A percentile compares a stretch with the other conserved stretches of the same genome.
These are phyloP conservation scores for Yamadazyma oceani DNA, from an alignment of 1,139 yeast genomes.

Conservation along the genomic window DNA sequence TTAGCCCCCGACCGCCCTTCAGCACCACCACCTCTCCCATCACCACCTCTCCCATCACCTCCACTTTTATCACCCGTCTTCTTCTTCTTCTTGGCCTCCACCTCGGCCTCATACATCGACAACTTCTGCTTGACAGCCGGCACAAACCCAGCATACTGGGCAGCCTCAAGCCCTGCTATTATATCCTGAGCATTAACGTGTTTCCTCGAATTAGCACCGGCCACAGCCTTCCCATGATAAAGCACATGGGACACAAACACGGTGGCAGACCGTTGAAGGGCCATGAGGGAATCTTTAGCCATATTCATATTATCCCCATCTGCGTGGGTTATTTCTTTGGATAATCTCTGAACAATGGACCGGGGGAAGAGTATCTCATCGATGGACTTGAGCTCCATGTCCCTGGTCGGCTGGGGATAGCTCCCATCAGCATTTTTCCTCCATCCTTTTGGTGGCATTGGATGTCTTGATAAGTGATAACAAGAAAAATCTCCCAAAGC, in stretches of 20 bases:
- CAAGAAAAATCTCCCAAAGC: background rate
- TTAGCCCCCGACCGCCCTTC: too few species aligned
- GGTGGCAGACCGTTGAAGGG: constrained; percentile 70
- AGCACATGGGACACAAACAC: constrained; percentile 69
- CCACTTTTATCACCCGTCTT: constrained; percentile 19
- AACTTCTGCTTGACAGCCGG: constrained; percentile 54
- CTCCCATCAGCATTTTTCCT: constrained; percentile 72
- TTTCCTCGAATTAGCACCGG: constrained; percentile 55
- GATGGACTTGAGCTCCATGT: constrained; percentile 59
- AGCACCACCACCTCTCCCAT: constrained; percentile 3
- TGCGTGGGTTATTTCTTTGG: constrained; percentile 43
- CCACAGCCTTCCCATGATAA: constrained; percentile 58
- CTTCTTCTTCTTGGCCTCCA: constrained; percentile 39
- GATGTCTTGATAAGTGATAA: too few species aligned
- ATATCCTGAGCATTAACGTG: constrained; percentile 69
- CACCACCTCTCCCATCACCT: constrained; percentile 4
- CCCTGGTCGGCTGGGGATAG: constrained; percentile 53
- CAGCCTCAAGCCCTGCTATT: constrained; percentile 53
- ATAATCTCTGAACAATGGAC: constrained; percentile 58
- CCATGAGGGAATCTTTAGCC: constrained; percentile 66
- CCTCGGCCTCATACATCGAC: constrained; percentile 41
- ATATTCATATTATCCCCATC: constrained; percentile 38
- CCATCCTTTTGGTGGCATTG: constrained; percentile 84
- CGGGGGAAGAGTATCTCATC: constrained; percentile 71
- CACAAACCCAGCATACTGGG: constrained; percentile 55